These are phyloP conservation scores for Cryptosporidium viatorum DNA, from an alignment of 169 alveolate genomes.

Conservation along the genomic window DNA sequence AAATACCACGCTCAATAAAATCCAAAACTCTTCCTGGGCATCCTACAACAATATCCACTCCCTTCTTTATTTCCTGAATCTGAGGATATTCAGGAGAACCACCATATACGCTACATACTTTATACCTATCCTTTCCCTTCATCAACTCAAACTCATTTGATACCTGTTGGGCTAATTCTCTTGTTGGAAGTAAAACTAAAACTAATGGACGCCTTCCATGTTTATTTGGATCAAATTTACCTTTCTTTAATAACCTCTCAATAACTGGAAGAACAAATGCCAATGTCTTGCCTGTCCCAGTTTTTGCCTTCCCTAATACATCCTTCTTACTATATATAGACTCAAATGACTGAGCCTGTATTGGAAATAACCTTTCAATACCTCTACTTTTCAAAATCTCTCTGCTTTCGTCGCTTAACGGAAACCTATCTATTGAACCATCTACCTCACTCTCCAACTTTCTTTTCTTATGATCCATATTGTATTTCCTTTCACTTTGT, in stretches of 20 bases:
- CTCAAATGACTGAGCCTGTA: conserved; percentile 85
- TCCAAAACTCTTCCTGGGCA: conserved; percentile 92
- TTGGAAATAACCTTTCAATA: conserved; percentile 83
- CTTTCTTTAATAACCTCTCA: conserved; percentile 84
- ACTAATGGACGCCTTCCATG: conserved; percentile 81
- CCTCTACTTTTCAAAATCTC: conserved; percentile 77
- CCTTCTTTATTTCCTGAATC: conserved; percentile 82
- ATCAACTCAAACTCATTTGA: conserved; percentile 87
- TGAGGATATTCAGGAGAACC: conserved; percentile 87
- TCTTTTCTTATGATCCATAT: conserved; percentile 66
- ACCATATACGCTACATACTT: conserved; percentile 87
- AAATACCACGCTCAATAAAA: conserved; percentile 85
- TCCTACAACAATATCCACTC: conserved; percentile 88
- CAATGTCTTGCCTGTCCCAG: conserved; percentile 91
- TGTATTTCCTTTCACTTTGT: background rate
- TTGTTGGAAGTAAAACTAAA: conserved; percentile 92
- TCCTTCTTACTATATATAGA: conserved; percentile 85
- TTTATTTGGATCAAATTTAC: conserved; percentile 76
- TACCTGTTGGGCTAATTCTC: conserved; percentile 94
- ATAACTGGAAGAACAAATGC: conserved; percentile 87
- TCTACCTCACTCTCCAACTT: conserved; percentile 54
- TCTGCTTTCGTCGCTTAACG: conserved; percentile 76
- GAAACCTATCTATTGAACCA: conserved; percentile 71
- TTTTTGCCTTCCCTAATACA: conserved; percentile 87
- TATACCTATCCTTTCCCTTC: conserved; percentile 81